These are phyloP conservation scores for Trichoderma arundinaceum DNA, from an alignment of 2,329 filamentous ascomycete species.

Conservation along the genomic window DNA sequence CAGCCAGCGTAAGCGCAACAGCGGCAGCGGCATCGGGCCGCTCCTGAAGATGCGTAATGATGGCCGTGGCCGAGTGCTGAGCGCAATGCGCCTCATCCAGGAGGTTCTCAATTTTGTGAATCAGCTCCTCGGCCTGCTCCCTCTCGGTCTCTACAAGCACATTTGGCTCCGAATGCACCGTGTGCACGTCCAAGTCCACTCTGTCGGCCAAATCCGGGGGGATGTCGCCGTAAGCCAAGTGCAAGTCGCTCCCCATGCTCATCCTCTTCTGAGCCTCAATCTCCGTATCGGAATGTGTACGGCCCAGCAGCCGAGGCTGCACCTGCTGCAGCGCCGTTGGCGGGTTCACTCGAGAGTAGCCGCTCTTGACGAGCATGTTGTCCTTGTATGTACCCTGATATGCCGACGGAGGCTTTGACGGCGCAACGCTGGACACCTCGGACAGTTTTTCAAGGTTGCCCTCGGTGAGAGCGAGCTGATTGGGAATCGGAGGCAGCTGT, in stretches of 20 bases:
- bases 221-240: slow-evolving; percentile 86
- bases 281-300: slow-evolving; percentile 48
- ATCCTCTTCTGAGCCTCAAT: slow-evolving; percentile 39
- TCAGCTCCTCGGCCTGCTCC: slow-evolving; percentile 61
- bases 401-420: slow-evolving; percentile 52
- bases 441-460: slow-evolving; percentile 59
- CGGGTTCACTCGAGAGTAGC: slow-evolving; percentile 45
- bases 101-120: slow-evolving; percentile 75
- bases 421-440: slow-evolving; percentile 57
- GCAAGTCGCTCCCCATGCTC: slow-evolving; percentile 75
- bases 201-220: slow-evolving; percentile 68
- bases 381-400: slow-evolving; percentile 48
- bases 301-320: slow-evolving; percentile 40
- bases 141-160: slow-evolving; percentile 55
- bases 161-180: slow-evolving; percentile 52
- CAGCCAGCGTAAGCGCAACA: slow-evolving; percentile 88
- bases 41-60: slow-evolving; percentile 74
- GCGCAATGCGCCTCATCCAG: slow-evolving; percentile 88
- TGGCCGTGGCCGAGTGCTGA: slow-evolving; percentile 81
- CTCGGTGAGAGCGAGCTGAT: slow-evolving; percentile 53
- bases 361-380: slow-evolving; percentile 48
- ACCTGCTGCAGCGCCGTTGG: slow-evolving; percentile 36
- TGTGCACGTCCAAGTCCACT: slow-evolving; percentile 51
- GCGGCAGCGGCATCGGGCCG: slow-evolving; percentile 88
- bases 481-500: slow-evolving; percentile 38